Percentiles rank a stretch among this genome's conserved stretches.
Conservation (phyloP, 2,329 filamentous ascomycete species). For the Lachnellula cervina region DNA sequence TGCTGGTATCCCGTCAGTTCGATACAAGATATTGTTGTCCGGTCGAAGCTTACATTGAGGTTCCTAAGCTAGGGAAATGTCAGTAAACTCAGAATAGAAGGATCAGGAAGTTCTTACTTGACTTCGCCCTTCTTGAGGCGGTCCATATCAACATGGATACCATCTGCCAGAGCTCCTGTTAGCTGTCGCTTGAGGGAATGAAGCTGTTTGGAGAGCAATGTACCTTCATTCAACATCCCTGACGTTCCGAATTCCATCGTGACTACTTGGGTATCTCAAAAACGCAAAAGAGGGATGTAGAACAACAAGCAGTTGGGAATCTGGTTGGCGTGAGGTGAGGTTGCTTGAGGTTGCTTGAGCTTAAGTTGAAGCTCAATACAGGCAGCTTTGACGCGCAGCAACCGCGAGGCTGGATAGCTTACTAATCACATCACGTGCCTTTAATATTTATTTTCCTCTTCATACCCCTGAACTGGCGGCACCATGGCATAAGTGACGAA, state of each 20-base stretch:
- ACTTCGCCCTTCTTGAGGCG: constrained; percentile 98
- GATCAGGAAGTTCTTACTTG: constrained; percentile 61
- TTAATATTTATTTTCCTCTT: not conserved
- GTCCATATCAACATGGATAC: constrained; percentile 98
- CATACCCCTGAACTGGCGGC: not conserved
- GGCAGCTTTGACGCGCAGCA: constrained; percentile 23
- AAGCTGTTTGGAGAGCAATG: constrained; percentile 15
- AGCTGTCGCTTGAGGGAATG: constrained; percentile 21
- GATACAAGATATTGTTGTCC: constrained; percentile 14
- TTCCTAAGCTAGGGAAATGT: constrained; percentile 67
- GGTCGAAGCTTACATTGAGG: constrained; percentile 72
- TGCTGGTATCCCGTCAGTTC: constrained; percentile 50
- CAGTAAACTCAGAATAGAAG: constrained; percentile 6
- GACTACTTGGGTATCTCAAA: constrained; percentile 8
- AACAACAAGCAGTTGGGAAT: not conserved
- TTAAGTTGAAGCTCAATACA: constrained; percentile 18
- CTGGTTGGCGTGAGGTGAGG: not conserved
- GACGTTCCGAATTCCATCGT: constrained; percentile 60
- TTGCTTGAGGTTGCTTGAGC: constrained; percentile 3
- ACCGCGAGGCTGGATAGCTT: constrained; percentile 12
- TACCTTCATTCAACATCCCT: constrained; percentile 61
- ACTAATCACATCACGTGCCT: not conserved
- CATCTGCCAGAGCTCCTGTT: constrained; percentile 59
- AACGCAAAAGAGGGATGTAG: not conserved
- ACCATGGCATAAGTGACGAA: not conserved